Evolutionary conservation across 139 green algal species (phyloP).

Genomic region (Coelastrella sp.): DNA sequence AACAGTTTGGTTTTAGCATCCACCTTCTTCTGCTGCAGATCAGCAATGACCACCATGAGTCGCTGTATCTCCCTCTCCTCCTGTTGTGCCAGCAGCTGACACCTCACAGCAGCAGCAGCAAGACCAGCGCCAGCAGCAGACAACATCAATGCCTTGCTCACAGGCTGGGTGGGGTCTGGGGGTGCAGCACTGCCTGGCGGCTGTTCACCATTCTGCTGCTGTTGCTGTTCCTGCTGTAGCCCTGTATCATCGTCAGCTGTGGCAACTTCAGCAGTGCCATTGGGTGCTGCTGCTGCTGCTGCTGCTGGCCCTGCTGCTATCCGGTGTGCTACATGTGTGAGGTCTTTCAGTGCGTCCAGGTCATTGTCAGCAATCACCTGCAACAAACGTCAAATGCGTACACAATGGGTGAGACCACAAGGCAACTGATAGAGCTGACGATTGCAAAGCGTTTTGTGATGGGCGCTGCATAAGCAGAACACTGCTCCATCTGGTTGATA

Average conservation of each 20-base stretch:
- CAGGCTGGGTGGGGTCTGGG: not conserved
- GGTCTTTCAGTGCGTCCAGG: not conserved
- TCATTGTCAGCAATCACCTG: constrained; percentile 9
- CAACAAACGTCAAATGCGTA: not conserved
- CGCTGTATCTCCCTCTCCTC: constrained; percentile 86
- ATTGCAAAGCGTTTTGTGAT: no score
- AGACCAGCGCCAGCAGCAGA: constrained; percentile 51
- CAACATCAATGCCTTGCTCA: constrained; percentile 31
- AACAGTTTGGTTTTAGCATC: constrained; percentile 70
- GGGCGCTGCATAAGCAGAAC: no score
- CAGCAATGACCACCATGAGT: constrained; percentile 75
- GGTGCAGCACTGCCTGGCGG: not conserved
- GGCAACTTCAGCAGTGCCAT: not conserved
- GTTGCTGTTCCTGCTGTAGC: constrained; percentile 6
- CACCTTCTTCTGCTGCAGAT: constrained; percentile 60
- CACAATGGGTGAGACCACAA: not conserved
- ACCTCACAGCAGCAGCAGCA: constrained; percentile 49
- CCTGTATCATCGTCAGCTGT: constrained; percentile 34
- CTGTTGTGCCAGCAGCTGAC: constrained; percentile 73
- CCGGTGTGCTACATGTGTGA: not conserved
- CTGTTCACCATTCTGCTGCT: constrained; percentile 9
- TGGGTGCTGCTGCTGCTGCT: constrained; percentile 26
- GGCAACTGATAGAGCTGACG: no score
- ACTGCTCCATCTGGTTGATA: no score
- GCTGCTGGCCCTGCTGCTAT: constrained; percentile 11